A percentile compares a stretch with the other conserved stretches of the same genome.
Evolutionary conservation across 495 filamentous ascomycete genomes (phyloP).

Genomic region (Astrothelium subdiscretum): DNA sequence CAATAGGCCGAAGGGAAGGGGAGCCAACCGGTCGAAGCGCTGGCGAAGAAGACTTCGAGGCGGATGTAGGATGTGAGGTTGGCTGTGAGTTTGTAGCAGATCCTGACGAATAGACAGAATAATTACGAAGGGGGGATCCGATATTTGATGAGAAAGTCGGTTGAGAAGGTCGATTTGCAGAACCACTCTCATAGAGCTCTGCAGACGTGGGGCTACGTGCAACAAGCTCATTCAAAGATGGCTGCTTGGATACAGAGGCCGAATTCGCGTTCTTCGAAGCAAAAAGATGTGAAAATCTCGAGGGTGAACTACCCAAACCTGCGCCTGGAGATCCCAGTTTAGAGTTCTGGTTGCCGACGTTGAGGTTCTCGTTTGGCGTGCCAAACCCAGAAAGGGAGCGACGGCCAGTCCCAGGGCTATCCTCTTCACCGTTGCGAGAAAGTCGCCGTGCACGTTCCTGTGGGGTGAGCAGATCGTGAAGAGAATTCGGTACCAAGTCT

Average conservation of each 20-base stretch:
- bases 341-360: constrained; percentile 35
- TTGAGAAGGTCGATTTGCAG: not conserved
- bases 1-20: constrained; percentile 51
- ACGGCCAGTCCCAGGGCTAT: constrained; percentile 38
- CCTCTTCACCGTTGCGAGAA: constrained; percentile 55
- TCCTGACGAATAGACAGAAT: constrained; percentile 36
- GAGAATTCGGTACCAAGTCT: constrained; percentile 73
- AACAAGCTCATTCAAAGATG: not conserved
- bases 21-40: constrained; percentile 39
- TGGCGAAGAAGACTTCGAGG: not conserved
- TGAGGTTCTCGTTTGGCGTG: constrained; percentile 40
- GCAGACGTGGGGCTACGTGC: not conserved
- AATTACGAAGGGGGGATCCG: constrained; percentile 88
- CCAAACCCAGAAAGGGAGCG: constrained; percentile 49
- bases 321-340: constrained; percentile 74
- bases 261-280: constrained; percentile 23
- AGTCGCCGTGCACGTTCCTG: constrained; percentile 77
- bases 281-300: constrained; percentile 78
- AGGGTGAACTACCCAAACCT: constrained; percentile 52
- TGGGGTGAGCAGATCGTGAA: constrained; percentile 86
- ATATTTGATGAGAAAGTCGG: constrained; percentile 55
- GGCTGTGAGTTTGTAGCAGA: not conserved
- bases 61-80: not conserved
- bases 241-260: not conserved
- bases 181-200: constrained; percentile 31